These are phyloP conservation scores for Parastagonospora avenae DNA, from an alignment of 2,329 filamentous ascomycete genomes.

Conservation along the genomic window DNA sequence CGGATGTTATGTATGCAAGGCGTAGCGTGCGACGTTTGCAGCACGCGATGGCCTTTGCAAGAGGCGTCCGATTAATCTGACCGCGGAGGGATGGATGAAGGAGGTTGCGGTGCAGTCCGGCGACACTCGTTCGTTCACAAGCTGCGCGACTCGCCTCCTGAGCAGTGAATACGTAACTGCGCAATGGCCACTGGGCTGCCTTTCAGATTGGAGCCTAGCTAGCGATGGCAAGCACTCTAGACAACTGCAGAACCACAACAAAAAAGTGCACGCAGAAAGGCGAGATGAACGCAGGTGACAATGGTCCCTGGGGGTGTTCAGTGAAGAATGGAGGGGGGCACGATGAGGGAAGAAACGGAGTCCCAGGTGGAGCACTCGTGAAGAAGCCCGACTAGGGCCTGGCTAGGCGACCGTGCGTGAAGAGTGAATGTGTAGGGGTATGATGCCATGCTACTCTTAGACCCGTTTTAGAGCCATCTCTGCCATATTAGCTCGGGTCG, in stretches of 20 bases:
- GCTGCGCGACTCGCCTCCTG: constrained; percentile 37
- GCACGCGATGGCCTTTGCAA: constrained; percentile 4
- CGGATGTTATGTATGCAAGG: constrained; percentile 28
- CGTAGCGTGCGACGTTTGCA: constrained; percentile 36
- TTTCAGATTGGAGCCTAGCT: constrained; percentile 12
- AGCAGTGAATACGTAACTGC: constrained; percentile 35
- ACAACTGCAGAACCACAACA: constrained; percentile 23
- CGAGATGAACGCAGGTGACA: constrained; percentile 14
- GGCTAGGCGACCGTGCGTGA: constrained; percentile 35
- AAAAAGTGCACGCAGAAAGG: constrained; percentile 14
- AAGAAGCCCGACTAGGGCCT: constrained; percentile 38
- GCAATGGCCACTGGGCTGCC: constrained; percentile 27
- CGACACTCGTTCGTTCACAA: constrained; percentile 20
- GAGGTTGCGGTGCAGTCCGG: constrained; percentile 18
- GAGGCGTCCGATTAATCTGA: constrained; percentile 19
- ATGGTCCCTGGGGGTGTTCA: constrained; percentile 30
- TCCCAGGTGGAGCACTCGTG: constrained; percentile 35
- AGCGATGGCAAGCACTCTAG: constrained; percentile 17
- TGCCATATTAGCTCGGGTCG: constrained; percentile 24
- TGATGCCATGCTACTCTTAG: constrained; percentile 45
- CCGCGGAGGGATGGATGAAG: constrained; percentile 13
- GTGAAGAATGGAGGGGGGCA: constrained; percentile 25
- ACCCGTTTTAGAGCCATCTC: constrained; percentile 20
- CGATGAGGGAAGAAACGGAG: constrained; percentile 34
- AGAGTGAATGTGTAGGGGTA: constrained; percentile 41